These are phyloP conservation scores for Xylaria telfairii DNA, from an alignment of 495 filamentous ascomycete genomes.

Conservation along the genomic window DNA sequence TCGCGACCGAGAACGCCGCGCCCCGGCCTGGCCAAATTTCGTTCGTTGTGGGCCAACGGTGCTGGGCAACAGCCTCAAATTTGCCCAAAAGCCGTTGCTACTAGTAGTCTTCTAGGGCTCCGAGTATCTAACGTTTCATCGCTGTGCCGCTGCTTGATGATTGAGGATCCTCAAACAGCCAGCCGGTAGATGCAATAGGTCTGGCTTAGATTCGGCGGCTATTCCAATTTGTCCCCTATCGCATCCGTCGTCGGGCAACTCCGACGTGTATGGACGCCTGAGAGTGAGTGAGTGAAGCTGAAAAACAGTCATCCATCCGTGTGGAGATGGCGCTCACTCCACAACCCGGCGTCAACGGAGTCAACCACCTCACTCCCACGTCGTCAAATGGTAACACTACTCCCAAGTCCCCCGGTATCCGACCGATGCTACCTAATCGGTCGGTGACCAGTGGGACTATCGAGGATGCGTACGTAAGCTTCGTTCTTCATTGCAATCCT, in stretches of 20 bases:
- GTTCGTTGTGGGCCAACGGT: conserved; percentile 22
- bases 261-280: conserved; percentile 35
- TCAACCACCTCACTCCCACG: conserved; percentile 38
- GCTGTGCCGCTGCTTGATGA: conserved; percentile 6
- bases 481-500: conserved; percentile 92
- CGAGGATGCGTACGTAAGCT: conserved; percentile 85
- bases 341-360: conserved; percentile 37
- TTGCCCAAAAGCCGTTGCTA: conserved; percentile 16
- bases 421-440: conserved; percentile 65
- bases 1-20: conserved; percentile 19
- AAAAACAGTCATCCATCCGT: conserved; percentile 33
- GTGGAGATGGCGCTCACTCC: conserved; percentile 42
- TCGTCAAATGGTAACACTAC: conserved; percentile 39
- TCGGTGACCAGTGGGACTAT: conserved; percentile 76
- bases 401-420: conserved; percentile 35
- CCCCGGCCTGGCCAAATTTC: conserved; percentile 24
- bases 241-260: conserved; percentile 3
- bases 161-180: not conserved
- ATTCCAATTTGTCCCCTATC: not conserved
- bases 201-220: conserved; percentile 3
- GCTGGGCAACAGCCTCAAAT: conserved; percentile 24
- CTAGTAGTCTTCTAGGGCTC: conserved; percentile 1
- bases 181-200: not conserved
- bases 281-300: conserved; percentile 16
- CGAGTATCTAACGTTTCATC: not conserved